phyloP scores from a whole-genome alignment of 2,329 filamentous ascomycete genomes.

The Talaromyces marneffei region DNA sequence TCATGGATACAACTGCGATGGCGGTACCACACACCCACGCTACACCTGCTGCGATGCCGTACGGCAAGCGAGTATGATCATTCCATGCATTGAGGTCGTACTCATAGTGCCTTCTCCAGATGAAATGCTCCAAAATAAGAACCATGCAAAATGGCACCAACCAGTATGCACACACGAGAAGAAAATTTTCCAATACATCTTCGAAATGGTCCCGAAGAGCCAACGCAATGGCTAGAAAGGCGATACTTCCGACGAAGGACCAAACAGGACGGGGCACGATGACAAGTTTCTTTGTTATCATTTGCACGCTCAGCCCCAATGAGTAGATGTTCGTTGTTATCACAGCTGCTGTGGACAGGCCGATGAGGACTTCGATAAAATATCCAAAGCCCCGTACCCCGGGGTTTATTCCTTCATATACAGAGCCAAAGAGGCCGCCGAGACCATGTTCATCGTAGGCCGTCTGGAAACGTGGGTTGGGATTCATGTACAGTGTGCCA shows the following conservation, averaged over 20 bases:
- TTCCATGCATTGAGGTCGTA: slow-evolving; percentile 34
- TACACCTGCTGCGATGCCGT: slow-evolving; percentile 32
- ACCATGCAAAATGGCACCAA: slow-evolving; percentile 32
- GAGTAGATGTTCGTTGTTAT: slow-evolving; percentile 1
- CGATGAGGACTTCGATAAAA: background rate
- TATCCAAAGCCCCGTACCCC: background rate
- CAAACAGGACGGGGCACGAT: background rate
- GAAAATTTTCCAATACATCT: slow-evolving; percentile 35
- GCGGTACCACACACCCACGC: slow-evolving; percentile 27
- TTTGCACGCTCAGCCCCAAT: background rate
- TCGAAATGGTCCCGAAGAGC: slow-evolving; percentile 33
- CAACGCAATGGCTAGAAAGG: slow-evolving; percentile 25
- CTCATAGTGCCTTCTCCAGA: slow-evolving; percentile 34
- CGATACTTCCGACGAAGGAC: background rate
- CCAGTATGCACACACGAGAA: slow-evolving; percentile 40
- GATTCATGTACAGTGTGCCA: background rate
- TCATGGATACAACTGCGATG: slow-evolving; percentile 27
- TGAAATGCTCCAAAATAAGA: slow-evolving; percentile 32
- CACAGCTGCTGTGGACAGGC: background rate
- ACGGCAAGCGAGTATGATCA: slow-evolving; percentile 26
- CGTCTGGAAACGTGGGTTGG: background rate
- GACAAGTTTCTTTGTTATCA: background rate
- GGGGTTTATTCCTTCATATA: background rate
- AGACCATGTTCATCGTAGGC: background rate
- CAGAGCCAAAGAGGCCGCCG: background rate